A percentile compares a stretch with the other conserved stretches of the same genome.
Conservation (phyloP, 2,329 filamentous ascomycete genomes). For the Piedraia hortae region DNA sequence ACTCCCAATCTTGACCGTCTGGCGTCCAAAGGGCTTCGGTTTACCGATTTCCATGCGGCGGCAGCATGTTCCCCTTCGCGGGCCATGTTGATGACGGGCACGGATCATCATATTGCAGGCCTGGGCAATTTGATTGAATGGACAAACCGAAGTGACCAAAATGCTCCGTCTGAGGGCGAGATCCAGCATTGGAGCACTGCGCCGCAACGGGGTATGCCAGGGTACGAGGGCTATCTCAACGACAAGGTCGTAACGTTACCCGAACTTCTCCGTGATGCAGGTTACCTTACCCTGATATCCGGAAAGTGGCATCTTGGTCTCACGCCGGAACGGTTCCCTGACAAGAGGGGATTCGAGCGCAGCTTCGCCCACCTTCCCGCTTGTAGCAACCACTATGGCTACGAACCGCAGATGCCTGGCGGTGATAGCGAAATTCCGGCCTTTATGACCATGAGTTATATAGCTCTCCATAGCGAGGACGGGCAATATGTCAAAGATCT, state of each 20-base stretch:
- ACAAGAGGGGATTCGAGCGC: constrained; percentile 29
- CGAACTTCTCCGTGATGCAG: constrained; percentile 29
- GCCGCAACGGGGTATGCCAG: constrained; percentile 28
- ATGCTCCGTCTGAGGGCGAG: constrained; percentile 23
- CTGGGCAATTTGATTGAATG: constrained; percentile 32
- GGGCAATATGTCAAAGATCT: constrained; percentile 15
- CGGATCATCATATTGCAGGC: constrained; percentile 31
- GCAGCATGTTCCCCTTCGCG: constrained; percentile 36
- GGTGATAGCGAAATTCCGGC: constrained; percentile 13
- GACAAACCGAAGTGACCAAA: constrained; percentile 26
- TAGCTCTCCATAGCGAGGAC: constrained; percentile 15
- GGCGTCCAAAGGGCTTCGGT: constrained; percentile 23
- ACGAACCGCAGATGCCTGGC: constrained; percentile 18
- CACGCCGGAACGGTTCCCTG: constrained; percentile 27
- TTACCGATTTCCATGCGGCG: constrained; percentile 37
- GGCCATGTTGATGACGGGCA: constrained; percentile 39
- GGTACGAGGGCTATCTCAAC: constrained; percentile 37
- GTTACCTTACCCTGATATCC: constrained; percentile 32
- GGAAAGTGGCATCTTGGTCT: constrained; percentile 38
- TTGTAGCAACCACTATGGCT: constrained; percentile 30
- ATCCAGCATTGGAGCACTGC: constrained; percentile 20
- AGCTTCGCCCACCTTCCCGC: constrained; percentile 33
- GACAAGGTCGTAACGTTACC: constrained; percentile 29
- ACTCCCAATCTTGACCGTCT: constrained; percentile 30
- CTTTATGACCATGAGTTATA: constrained; percentile 18